Evolutionary conservation across 805 yeast genomes (phyloP).

Genomic region (Starmerella geochares): DNA sequence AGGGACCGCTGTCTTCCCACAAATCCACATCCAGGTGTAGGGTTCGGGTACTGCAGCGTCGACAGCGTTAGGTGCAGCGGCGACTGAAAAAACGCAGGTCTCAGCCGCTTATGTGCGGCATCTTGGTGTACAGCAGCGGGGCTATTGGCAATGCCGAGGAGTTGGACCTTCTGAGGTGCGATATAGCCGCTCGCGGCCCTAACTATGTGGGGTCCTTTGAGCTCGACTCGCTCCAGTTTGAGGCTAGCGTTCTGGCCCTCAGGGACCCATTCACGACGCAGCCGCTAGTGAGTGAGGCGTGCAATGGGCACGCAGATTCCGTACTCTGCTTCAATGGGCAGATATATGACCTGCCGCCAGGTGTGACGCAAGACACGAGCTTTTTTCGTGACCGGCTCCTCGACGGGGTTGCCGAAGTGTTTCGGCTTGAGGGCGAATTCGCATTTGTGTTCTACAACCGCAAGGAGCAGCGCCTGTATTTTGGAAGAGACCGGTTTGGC

Average conservation of each 20-base stretch:
- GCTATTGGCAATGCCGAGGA: background rate
- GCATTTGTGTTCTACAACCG: conserved; percentile 46
- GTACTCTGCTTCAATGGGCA: conserved; percentile 85
- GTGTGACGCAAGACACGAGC: conserved; percentile 48
- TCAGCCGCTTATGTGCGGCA: conserved; percentile 29
- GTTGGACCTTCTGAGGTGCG: background rate
- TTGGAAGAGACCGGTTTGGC: conserved; percentile 79
- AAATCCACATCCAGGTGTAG: background rate
- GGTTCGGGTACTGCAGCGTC: background rate
- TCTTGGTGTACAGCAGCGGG: conserved; percentile 22
- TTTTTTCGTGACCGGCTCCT: conserved; percentile 32
- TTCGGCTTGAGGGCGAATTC: conserved; percentile 64
- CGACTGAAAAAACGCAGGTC: background rate
- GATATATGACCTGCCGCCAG: conserved; percentile 49
- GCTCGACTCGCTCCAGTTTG: conserved; percentile 8
- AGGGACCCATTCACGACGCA: conserved; percentile 71
- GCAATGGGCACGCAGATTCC: conserved; percentile 10
- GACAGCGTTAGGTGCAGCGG: background rate
- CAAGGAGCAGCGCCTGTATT: conserved; percentile 38
- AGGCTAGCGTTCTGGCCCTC: conserved; percentile 59
- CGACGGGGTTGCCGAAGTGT: conserved; percentile 30
- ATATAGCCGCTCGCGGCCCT: conserved; percentile 28
- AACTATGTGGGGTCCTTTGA: conserved; percentile 19
- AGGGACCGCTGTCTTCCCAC: too few species aligned
- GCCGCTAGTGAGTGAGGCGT: conserved; percentile 39